Evolutionary conservation across 352 stramenopile genomes (phyloP).

Genomic region (Globisporangium recalcitrans): DNA sequence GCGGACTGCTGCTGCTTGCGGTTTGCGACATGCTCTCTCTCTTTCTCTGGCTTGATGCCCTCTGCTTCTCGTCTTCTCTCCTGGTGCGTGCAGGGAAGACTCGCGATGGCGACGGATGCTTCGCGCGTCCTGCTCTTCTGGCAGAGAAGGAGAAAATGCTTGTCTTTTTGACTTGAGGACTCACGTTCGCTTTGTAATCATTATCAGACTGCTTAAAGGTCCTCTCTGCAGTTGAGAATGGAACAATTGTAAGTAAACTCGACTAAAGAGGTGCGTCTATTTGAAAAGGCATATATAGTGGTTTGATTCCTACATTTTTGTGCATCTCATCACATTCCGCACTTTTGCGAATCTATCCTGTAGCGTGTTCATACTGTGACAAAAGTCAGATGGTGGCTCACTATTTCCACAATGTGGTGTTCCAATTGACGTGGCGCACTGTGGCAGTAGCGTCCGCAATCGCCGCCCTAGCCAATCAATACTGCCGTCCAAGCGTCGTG

Average conservation of each 20-base stretch:
- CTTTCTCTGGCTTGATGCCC: not conserved
- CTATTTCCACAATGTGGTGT: not conserved
- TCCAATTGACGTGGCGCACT: not conserved
- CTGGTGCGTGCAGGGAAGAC: not conserved
- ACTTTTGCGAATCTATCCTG: not conserved
- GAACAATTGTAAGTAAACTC: not conserved
- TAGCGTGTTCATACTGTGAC: not conserved
- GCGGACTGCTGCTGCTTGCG: not conserved
- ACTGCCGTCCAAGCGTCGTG: conserved; percentile 10
- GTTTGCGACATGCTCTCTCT: not conserved
- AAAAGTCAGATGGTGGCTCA: not conserved
- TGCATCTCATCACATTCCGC: not conserved
- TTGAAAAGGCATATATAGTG: not conserved
- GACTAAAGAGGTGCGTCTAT: not conserved
- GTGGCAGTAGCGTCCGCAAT: conserved; percentile 3
- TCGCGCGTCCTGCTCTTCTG: not conserved
- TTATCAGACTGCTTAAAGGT: too few relatives aligned
- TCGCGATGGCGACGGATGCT: not conserved
- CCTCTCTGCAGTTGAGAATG: too few relatives aligned
- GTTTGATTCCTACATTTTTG: not conserved
- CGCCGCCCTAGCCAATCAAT: conserved; percentile 15
- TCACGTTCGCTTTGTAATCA: not conserved
- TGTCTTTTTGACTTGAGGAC: not conserved
- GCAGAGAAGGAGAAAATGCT: not conserved
- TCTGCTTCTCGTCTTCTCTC: not conserved